phyloP scores from a whole-genome alignment of 345 rosid species.

The Pugionium dolabratum region DNA sequence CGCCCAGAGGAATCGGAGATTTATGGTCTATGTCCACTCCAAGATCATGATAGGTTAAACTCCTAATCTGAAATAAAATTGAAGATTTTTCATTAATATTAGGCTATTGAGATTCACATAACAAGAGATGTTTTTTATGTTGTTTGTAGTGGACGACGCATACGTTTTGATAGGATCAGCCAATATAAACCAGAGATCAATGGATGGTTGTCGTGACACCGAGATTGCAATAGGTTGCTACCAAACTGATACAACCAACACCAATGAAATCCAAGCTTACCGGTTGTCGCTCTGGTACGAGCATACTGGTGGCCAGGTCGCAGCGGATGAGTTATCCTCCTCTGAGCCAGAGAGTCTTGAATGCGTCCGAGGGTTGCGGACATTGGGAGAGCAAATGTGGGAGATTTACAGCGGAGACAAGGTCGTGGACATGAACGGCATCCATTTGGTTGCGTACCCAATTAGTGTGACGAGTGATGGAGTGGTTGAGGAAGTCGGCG shows the following conservation, averaged over 20 bases:
- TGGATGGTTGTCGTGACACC: slow-evolving; percentile 86
- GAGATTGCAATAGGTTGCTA: slow-evolving; percentile 83
- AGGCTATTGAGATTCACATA: neutral
- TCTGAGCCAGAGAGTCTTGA: slow-evolving; percentile 61
- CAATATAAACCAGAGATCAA: slow-evolving; percentile 84
- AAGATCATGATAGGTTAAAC: slow-evolving; percentile 86
- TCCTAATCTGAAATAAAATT: slow-evolving; percentile 12
- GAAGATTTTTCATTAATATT: neutral
- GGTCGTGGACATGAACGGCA: slow-evolving; percentile 70
- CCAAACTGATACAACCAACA: slow-evolving; percentile 43
- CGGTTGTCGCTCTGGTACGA: slow-evolving; percentile 76
- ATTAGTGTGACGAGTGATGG: slow-evolving; percentile 60
- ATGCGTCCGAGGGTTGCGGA: slow-evolving; percentile 54
- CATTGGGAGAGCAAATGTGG: slow-evolving; percentile 74
- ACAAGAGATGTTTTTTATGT: slow-evolving; percentile 5
- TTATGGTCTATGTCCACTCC: slow-evolving; percentile 94
- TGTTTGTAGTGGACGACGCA: slow-evolving; percentile 62
- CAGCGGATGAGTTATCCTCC: slow-evolving; percentile 35
- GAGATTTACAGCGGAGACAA: slow-evolving; percentile 62
- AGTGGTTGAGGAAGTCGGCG: slow-evolving; percentile 47
- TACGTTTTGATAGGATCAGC: slow-evolving; percentile 79
- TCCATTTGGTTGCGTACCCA: slow-evolving; percentile 72
- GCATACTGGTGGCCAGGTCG: slow-evolving; percentile 56
- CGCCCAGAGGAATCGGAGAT: slow-evolving; percentile 75
- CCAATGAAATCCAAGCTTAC: slow-evolving; percentile 49